phyloP scores from a whole-genome alignment of 139 green algal genomes.

The Tetraselmis chui region DNA sequence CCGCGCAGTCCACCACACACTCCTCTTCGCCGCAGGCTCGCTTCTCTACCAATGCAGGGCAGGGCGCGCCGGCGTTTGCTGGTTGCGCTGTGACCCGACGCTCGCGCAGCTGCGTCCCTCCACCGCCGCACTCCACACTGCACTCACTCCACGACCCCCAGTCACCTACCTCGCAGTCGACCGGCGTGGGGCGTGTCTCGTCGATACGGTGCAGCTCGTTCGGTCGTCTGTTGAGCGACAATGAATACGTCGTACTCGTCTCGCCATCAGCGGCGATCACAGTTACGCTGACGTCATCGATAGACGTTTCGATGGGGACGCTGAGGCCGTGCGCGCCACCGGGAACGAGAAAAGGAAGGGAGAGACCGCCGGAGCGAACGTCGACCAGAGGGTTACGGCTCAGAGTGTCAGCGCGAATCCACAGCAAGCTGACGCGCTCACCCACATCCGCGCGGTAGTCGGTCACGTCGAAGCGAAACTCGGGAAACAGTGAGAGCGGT shows the following conservation, averaged over 20 bases:
- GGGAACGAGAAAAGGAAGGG: background rate
- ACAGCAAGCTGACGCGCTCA: background rate
- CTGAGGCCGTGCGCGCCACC: background rate
- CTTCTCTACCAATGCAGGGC: background rate
- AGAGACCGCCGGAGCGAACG: background rate
- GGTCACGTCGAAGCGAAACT: background rate
- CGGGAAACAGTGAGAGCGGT: background rate
- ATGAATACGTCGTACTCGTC: background rate
- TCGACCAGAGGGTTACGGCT: background rate
- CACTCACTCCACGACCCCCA: background rate
- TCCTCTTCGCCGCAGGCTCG: background rate
- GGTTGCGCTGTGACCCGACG: background rate
- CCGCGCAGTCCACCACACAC: background rate
- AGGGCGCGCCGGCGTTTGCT: background rate
- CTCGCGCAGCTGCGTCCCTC: background rate
- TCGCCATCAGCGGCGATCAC: background rate
- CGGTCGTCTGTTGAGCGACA: background rate
- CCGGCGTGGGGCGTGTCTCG: no score
- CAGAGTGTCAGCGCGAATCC: background rate
- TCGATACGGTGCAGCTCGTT: no score
- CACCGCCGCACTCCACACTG: background rate
- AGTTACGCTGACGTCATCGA: background rate
- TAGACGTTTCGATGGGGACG: background rate
- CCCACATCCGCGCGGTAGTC: background rate
- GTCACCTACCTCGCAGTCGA: background rate